Base-by-base conservation (phyloP, 768 basidiomycete species). In the Mycena vitilis region DNA sequence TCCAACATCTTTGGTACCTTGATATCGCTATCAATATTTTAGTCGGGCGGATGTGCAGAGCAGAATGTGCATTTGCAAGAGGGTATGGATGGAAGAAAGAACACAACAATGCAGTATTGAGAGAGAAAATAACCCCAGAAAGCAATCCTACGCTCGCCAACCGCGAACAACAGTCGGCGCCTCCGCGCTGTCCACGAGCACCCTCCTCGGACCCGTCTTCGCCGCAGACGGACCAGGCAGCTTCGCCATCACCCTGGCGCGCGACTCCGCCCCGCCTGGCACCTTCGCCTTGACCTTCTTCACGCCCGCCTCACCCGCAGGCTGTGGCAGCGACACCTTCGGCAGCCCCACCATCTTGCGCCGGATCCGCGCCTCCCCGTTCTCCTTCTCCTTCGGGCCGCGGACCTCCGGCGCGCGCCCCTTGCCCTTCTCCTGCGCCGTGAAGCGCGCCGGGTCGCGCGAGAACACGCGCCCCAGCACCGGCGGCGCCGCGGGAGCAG, bases 101-200 rank as follows among this genome's bases (percentile, higher is more conserved):
- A 56, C 55, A 56, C 42, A 56, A 56, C n/a, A 63, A 63, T 53
- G 52, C 51, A 53, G 22, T 45, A 53, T 40, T 30, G 30, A 30
- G 15, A 20, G 22, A 15, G 36, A 18, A 53, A 63, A 23, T 40
- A 13, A 56, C 5, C 38, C 12, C n/a, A 38, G n/a, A 56, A 13
- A 8, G 15, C 20, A 20, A 22, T 16, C 15, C 71, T 68, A 89
- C 18, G 83, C 83, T 74, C 84, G 84, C 84, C 89, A 84, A 0
- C 82, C 81, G 40, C 84, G 86, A 13, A 78, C 77, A 47, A 81
- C 77, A 8, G 83, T 77, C 6, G 88, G 88, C 6, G 90, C 91
- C 63, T 91, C 89, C 2, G 84, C 83, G 70, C 90, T 91, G 68
- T 88, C 86, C n/a, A 91, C 79, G 6, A 85, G 88, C 30, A 93